phyloP scores from a whole-genome alignment of 306 rosid genomes.

The Dryas alaskensis region DNA sequence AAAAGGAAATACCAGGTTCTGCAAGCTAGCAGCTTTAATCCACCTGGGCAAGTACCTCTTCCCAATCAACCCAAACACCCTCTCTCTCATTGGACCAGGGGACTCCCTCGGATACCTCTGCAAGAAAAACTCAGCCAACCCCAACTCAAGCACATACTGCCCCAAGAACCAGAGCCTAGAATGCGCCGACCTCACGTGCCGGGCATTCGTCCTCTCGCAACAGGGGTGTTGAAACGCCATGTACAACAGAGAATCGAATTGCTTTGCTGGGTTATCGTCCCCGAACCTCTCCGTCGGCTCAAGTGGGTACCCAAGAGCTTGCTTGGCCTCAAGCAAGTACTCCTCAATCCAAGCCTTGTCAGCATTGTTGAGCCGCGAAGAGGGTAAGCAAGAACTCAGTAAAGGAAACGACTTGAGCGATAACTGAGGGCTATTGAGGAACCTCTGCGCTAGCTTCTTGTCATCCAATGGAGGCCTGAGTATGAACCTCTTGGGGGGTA shows the following conservation, averaged over 20 bases:
- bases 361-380: constrained; percentile 75
- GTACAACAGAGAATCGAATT: constrained; percentile 75
- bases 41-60: constrained; percentile 74
- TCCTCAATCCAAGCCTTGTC: constrained; percentile 87
- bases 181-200: constrained; percentile 81
- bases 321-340: constrained; percentile 88
- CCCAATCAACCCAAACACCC: constrained; percentile 81
- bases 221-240: constrained; percentile 97
- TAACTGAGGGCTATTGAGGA: constrained; percentile 85
- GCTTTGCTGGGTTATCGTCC: constrained; percentile 86
- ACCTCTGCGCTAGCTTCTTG: constrained; percentile 65
- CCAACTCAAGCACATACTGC: constrained; percentile 79
- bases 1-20: constrained; percentile 78
- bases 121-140: constrained; percentile 71
- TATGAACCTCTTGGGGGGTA: constrained; percentile 63
- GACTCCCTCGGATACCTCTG: constrained; percentile 96
- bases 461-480: constrained; percentile 85
- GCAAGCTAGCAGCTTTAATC: constrained; percentile 94
- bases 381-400: constrained; percentile 81
- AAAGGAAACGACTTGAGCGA: constrained; percentile 81
- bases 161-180: constrained; percentile 82
- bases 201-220: constrained; percentile 69
- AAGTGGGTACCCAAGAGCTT: constrained; percentile 87
- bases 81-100: constrained; percentile 98
- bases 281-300: constrained; percentile 68